These are phyloP conservation scores for Yarrowia sp. DNA, from an alignment of 805 yeast genomes.

Conservation along the genomic window DNA sequence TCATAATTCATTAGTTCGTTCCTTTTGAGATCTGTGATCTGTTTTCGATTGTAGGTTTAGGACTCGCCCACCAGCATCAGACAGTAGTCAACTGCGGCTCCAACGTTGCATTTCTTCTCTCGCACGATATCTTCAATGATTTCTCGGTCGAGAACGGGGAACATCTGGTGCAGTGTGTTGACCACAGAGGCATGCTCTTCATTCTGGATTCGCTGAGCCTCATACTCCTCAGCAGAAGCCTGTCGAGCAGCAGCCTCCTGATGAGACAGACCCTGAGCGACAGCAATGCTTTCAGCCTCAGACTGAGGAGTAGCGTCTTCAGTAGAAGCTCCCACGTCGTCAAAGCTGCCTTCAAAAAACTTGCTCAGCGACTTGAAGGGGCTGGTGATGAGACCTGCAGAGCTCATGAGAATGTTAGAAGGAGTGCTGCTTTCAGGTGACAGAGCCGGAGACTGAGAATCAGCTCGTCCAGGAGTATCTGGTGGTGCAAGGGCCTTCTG, in stretches of 20 bases:
- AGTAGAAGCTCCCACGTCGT: slow-evolving; percentile 43
- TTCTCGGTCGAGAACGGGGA: slow-evolving; percentile 74
- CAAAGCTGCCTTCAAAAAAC: slow-evolving; percentile 48
- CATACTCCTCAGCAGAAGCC: slow-evolving; percentile 52
- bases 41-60: neutral
- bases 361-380: slow-evolving; percentile 55
- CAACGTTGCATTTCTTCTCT: slow-evolving; percentile 70
- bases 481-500: slow-evolving; percentile 25
- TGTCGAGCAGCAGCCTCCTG: slow-evolving; percentile 50
- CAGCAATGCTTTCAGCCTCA: slow-evolving; percentile 38
- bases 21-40: neutral
- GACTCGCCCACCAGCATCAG: slow-evolving; percentile 43
- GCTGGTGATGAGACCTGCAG: slow-evolving; percentile 61
- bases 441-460: slow-evolving; percentile 33
- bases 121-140: slow-evolving; percentile 72
- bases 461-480: slow-evolving; percentile 30
- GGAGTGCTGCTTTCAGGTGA: slow-evolving; percentile 43
- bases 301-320: slow-evolving; percentile 15
- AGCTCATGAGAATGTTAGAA: slow-evolving; percentile 49
- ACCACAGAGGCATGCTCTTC: slow-evolving; percentile 58
- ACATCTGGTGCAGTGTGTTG: slow-evolving; percentile 66
- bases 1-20: slow-evolving; percentile 11
- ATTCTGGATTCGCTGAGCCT: slow-evolving; percentile 52
- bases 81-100: slow-evolving; percentile 74
- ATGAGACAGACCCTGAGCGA: slow-evolving; percentile 42